Percentiles rank a stretch among this genome's conserved stretches.
Conservation (phyloP, 2,329 filamentous ascomycete species). For the Fusarium sororula region DNA sequence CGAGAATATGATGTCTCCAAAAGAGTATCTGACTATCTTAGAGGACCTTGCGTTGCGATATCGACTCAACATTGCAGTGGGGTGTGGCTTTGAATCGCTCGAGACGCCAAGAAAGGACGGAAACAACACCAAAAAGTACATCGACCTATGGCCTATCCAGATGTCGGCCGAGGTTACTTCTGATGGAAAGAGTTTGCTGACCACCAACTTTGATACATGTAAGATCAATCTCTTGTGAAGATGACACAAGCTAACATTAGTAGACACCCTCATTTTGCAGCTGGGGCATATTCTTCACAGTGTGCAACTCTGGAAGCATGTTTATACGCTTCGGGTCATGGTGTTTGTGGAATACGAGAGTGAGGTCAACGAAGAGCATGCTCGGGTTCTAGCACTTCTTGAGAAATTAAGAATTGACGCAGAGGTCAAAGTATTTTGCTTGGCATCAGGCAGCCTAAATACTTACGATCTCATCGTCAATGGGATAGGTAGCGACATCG, state of each 20-base stretch:
- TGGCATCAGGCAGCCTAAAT: slow-evolving; percentile 75
- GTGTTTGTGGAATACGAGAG: slow-evolving; percentile 91
- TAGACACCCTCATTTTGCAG: slow-evolving; percentile 82
- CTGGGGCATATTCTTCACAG: slow-evolving; percentile 86
- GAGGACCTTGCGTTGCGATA: slow-evolving; percentile 82
- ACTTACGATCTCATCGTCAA: slow-evolving; percentile 84
- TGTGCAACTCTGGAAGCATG: slow-evolving; percentile 80
- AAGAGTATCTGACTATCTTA: slow-evolving; percentile 82
- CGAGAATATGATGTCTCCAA: slow-evolving; percentile 73
- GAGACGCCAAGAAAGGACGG: slow-evolving; percentile 73
- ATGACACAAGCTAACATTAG: slow-evolving; percentile 7
- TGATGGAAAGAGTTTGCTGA: slow-evolving; percentile 74
- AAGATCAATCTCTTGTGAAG: slow-evolving; percentile 47
- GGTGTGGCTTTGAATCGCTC: slow-evolving; percentile 80
- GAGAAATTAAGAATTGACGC: slow-evolving; percentile 86
- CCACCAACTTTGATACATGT: slow-evolving; percentile 93
- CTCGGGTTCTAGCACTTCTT: slow-evolving; percentile 75
- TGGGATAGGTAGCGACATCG: slow-evolving; percentile 64
- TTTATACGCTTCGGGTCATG: slow-evolving; percentile 77
- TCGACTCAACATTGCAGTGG: slow-evolving; percentile 85
- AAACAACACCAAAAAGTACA: slow-evolving; percentile 74
- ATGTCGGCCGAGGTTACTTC: slow-evolving; percentile 86
- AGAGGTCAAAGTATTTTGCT: slow-evolving; percentile 81
- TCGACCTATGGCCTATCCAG: slow-evolving; percentile 92
- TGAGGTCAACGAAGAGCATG: slow-evolving; percentile 81